Evolutionary conservation across 352 stramenopile species (phyloP).

Genomic region (Plasmopara viticola): DNA sequence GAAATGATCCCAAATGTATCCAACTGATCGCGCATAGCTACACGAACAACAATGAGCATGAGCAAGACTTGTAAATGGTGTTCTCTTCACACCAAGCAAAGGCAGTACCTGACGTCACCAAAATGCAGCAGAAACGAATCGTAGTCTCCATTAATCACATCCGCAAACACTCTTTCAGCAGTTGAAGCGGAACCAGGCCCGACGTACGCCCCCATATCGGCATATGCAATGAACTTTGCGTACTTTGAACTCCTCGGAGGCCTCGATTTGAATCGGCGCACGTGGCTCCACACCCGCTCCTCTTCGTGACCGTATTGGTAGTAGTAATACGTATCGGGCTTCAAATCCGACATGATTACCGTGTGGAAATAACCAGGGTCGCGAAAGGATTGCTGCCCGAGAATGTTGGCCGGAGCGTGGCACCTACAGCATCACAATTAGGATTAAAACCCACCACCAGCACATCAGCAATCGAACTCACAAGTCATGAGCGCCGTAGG

Average conservation of each 20-base stretch:
- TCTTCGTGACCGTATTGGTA: constrained; percentile 57
- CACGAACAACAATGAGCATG: neutral
- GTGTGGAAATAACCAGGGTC: constrained; percentile 64
- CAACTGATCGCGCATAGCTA: constrained; percentile 61
- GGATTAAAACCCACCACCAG: constrained; percentile 26
- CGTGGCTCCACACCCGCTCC: constrained; percentile 37
- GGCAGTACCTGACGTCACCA: constrained; percentile 57
- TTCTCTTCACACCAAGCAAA: neutral
- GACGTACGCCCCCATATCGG: constrained; percentile 48
- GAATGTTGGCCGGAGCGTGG: constrained; percentile 41
- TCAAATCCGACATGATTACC: constrained; percentile 41
- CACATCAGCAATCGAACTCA: constrained; percentile 14
- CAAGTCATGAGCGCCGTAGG: constrained; percentile 53
- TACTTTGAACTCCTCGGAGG: constrained; percentile 24
- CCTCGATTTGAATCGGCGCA: constrained; percentile 35
- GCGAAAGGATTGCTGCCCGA: constrained; percentile 38
- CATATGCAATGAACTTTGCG: constrained; percentile 56
- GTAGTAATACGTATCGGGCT: constrained; percentile 39
- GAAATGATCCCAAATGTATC: constrained; percentile 65
- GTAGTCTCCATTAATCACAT: constrained; percentile 47
- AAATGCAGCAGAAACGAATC: constrained; percentile 74
- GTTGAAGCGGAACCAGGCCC: constrained; percentile 48
- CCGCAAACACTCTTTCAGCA: constrained; percentile 43
- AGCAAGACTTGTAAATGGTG: neutral
- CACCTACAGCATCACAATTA: constrained; percentile 27